phyloP scores from a whole-genome alignment of 768 basidiomycete genomes.

The Mycena chlorophos region DNA sequence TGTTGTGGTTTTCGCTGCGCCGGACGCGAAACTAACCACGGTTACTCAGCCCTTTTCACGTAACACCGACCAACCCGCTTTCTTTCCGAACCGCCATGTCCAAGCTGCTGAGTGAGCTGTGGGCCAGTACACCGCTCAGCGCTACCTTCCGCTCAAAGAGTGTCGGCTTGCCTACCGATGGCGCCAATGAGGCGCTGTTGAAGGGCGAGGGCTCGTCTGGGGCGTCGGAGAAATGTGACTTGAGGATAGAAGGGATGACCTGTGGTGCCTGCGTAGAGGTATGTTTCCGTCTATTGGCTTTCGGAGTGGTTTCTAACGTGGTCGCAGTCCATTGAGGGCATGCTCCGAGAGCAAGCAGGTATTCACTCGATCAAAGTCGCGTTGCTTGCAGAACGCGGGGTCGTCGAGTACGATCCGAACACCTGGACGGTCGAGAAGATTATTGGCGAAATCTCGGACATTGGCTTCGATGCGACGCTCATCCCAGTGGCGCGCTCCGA shows the following conservation, averaged over 20 bases:
- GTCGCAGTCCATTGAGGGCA: slow-evolving; percentile 76
- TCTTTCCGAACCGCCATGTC: slow-evolving; percentile 17
- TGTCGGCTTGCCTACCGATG: slow-evolving; percentile 20
- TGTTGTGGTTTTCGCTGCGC: too few species aligned
- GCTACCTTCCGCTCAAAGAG: slow-evolving; percentile 21
- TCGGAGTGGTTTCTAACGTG: background rate
- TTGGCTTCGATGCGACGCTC: slow-evolving; percentile 86
- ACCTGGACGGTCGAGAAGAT: slow-evolving; percentile 84
- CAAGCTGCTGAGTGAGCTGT: slow-evolving; percentile 21
- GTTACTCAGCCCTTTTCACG: too few species aligned
- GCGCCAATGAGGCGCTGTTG: slow-evolving; percentile 14
- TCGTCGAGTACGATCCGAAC: slow-evolving; percentile 83
- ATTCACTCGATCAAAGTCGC: slow-evolving; percentile 92
- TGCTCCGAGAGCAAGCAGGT: slow-evolving; percentile 82
- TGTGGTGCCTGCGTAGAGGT: slow-evolving; percentile 90
- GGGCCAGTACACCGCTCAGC: slow-evolving; percentile 22
- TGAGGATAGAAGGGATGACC: slow-evolving; percentile 88
- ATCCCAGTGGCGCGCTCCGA: slow-evolving; percentile 69
- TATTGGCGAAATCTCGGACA: slow-evolving; percentile 83
- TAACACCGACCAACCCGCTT: slow-evolving; percentile 2
- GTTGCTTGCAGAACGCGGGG: slow-evolving; percentile 90
- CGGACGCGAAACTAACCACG: too few species aligned
- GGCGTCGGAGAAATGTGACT: slow-evolving; percentile 61
- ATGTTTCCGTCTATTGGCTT: slow-evolving; percentile 24
- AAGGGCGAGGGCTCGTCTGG: slow-evolving; percentile 13